Conservation (phyloP, 352 stramenopile species). For the Elongisporangium prolatum region DNA sequence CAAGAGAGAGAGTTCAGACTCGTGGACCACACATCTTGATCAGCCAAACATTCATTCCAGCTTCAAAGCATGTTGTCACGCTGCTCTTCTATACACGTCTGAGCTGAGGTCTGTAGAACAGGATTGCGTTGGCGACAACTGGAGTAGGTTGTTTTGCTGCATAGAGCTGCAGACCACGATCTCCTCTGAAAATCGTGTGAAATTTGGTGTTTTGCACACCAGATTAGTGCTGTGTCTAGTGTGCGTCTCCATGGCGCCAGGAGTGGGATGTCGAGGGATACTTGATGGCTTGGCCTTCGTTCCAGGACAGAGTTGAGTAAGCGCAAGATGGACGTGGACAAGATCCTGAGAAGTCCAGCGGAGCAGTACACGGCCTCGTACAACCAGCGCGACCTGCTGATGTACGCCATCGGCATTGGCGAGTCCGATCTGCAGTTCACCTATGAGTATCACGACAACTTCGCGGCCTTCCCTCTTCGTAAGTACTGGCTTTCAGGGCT, state of each 20-base stretch:
- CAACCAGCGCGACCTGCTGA: constrained; percentile 70
- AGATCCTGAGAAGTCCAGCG: constrained; percentile 25
- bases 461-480: constrained; percentile 70
- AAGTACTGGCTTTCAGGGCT: constrained; percentile 1
- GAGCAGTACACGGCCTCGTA: constrained; percentile 43
- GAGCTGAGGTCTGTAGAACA: too few species aligned
- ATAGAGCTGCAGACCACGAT: too few species aligned
- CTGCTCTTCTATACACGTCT: too few species aligned
- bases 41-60: too few species aligned
- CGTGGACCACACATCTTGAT: too few species aligned
- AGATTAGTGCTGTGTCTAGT: too few species aligned
- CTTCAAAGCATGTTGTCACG: too few species aligned
- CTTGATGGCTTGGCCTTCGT: not conserved
- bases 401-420: constrained; percentile 74
- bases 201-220: too few species aligned
- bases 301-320: not conserved
- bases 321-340: constrained; percentile 21
- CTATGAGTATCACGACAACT: constrained; percentile 65
- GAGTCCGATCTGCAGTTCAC: constrained; percentile 68
- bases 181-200: too few species aligned
- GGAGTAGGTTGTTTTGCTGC: too few species aligned
- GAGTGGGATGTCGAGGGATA: not conserved
- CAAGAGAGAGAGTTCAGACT: too few species aligned
- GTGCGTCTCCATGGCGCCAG: not conserved
- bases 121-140: too few species aligned